Percentiles rank a stretch among this genome's conserved stretches.
These are phyloP conservation scores for Aspergillus conjunctus DNA, from an alignment of 495 filamentous ascomycete species.

Conservation along the genomic window DNA sequence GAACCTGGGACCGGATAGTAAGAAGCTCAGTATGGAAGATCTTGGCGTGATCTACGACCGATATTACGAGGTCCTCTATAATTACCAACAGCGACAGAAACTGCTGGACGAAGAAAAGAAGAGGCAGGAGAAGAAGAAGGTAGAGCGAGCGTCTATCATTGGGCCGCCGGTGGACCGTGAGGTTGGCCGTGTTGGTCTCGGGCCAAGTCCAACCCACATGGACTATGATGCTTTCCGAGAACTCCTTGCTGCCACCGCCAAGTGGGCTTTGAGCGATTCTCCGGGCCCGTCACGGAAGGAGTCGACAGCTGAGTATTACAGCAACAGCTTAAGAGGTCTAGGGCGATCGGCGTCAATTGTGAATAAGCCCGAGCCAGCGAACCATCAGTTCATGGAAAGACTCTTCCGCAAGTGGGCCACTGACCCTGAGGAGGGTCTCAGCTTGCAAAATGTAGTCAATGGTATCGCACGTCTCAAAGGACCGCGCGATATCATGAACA, in stretches of 20 bases:
- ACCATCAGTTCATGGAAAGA: constrained; percentile 93
- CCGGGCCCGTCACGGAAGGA: constrained; percentile 61
- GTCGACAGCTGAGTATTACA: constrained; percentile 53
- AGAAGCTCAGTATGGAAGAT: constrained; percentile 80
- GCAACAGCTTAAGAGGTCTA: constrained; percentile 50
- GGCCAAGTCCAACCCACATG: constrained; percentile 87
- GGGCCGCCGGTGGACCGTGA: constrained; percentile 43
- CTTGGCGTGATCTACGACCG: constrained; percentile 87
- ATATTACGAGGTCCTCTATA: constrained; percentile 88
- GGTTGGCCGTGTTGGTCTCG: constrained; percentile 82
- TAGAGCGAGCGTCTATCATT: constrained; percentile 48
- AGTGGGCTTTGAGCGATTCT: constrained; percentile 87
- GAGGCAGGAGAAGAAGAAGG: constrained; percentile 58
- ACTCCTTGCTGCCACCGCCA: constrained; percentile 83
- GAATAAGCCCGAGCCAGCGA: constrained; percentile 80
- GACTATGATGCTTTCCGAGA: constrained; percentile 95
- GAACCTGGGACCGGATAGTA: constrained; percentile 94
- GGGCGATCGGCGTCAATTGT: constrained; percentile 64
- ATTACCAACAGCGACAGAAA: constrained; percentile 79
- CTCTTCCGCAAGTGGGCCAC: constrained; percentile 88
- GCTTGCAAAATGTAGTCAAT: constrained; percentile 85
- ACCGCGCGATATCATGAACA: constrained; percentile 91
- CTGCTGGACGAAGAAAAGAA: constrained; percentile 72
- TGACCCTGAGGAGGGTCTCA: constrained; percentile 71
- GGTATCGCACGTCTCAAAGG: constrained; percentile 90